Base-by-base conservation (phyloP, 176 grass and related monocot species). In the Themeda triandra region DNA sequence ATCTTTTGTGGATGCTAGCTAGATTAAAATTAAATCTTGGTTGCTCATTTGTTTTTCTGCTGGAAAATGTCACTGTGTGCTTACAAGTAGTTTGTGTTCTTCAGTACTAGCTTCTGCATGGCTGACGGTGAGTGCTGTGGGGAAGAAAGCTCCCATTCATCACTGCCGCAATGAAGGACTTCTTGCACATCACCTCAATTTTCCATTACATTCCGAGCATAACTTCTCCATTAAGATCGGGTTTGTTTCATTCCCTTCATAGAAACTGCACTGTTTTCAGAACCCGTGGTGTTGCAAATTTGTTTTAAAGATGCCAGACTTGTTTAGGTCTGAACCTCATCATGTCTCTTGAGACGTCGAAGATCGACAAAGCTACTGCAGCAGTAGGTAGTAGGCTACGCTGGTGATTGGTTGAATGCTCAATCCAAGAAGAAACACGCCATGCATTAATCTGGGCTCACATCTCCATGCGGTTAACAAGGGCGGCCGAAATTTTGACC, bases 391-490 rank as follows among this genome's bases (percentile, higher is more conserved):
- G 6, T 53, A 21, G 18, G 5, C 17, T 21, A 53, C 6, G 35
- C 21, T 10, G 7, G 46, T 51, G 41, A 37, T 19, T 10, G 10
- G 46, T 71, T n/a, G 40, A 39, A 35, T 23, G 72, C 14, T 1
- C 59, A 63, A 28, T 59, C 54, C 58, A 36, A 54, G 45, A 63
- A 65, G 56, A 29, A 18, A 70, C 36, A 24, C 7, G 48, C 45
- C 75, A 63, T 24, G 54, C 9, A 87, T 83, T 87, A 83, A 90
- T 80, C 68, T 6, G 48, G 80, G 68, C 80, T 69, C 84, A 49
- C 80, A 68, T 80, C 37, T 62, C 84, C 60, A 75, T 75, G 76
- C 37, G 25, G 2, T 17, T 79, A 63, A 80, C 46, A 87, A 87
- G 59, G 67, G 84, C 63, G 69, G 80, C 84, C 76, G 84, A 49